Base-by-base conservation (phyloP, 73 alveolate genomes). In the Paramecium caudatum region DNA sequence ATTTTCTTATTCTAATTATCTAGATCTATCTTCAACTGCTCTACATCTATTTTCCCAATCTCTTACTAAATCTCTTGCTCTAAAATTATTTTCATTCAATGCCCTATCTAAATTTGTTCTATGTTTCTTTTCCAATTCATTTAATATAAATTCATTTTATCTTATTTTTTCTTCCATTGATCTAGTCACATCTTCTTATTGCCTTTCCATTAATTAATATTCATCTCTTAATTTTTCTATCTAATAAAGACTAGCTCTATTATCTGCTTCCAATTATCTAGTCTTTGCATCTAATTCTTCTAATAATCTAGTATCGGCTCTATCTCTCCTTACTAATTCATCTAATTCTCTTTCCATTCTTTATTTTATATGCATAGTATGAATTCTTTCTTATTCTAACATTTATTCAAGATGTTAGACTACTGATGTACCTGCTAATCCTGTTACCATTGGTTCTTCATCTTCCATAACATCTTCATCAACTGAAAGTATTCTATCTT, bases 41-140 rank as follows among this genome's bases (percentile, higher is more conserved):
- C 93, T 86, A 23, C 93, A 86, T 45, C 93, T 70, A 63, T 78
- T 86, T 68, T 86, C 93, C 93, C 93, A 86, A 86, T 86, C 93
- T 19, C 93, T 86, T 1, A 50, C 74, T 61, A 86, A 62, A 62
- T 86, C 93, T 39, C 84, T 86, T 12, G 68, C 90, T 63, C 93
- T 86, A 86, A 86, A 86, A 21, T 86, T 86, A 63, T 86, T 86
- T 27, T 86, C 93, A 62, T 86, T 62, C 39, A 86, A 78, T 1
- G 84, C 80, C 45, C 93, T 86, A 65, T 86, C 93, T 13, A 78
- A 62, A 37, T 86, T 86, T 0, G 90, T 63, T 34, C 90, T 78
- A 46, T 86, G 93, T 78, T 86, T 86, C 19, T 86, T 86, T 23
- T 86, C 93, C 47, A 86, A 62, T 23, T 86, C 93, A 86, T 61